Evolutionary conservation across 2,329 filamentous ascomycete genomes (phyloP).

Genomic region (Cercospora berteroae): DNA sequence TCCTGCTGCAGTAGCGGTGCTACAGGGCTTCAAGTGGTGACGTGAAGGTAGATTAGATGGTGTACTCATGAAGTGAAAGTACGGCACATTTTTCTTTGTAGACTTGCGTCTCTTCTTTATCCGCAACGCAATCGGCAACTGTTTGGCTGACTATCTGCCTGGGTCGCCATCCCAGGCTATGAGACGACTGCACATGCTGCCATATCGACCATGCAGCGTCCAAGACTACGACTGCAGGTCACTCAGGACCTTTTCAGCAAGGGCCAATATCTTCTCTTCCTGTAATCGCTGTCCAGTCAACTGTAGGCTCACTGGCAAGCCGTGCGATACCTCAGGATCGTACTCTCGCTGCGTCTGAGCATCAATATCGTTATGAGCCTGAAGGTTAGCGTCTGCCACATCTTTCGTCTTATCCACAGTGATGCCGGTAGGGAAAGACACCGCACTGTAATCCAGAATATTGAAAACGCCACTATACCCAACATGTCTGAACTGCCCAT

Average conservation of each 20-base stretch:
- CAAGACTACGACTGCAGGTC: conserved; percentile 21
- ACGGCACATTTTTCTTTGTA: no score
- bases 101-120: background rate
- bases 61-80: background rate
- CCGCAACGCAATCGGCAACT: background rate
- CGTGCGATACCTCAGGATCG: conserved; percentile 40
- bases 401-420: conserved; percentile 43
- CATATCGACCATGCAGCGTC: background rate
- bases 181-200: no score
- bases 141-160: background rate
- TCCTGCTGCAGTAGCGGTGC: background rate
- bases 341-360: conserved; percentile 39
- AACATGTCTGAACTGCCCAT: conserved; percentile 47
- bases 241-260: conserved; percentile 30
- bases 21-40: background rate
- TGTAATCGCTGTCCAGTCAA: conserved; percentile 36
- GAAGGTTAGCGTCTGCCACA: conserved; percentile 25
- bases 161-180: background rate
- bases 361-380: conserved; percentile 42
- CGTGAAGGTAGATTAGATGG: background rate
- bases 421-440: conserved; percentile 47
- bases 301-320: conserved; percentile 43
- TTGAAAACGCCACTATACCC: conserved; percentile 48
- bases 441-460: conserved; percentile 48
- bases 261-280: conserved; percentile 40